Percentiles rank a stretch among this genome's conserved stretches.
Evolutionary conservation across 2,329 filamentous ascomycete species (phyloP).

Genomic region (Aspergillus sergii): DNA sequence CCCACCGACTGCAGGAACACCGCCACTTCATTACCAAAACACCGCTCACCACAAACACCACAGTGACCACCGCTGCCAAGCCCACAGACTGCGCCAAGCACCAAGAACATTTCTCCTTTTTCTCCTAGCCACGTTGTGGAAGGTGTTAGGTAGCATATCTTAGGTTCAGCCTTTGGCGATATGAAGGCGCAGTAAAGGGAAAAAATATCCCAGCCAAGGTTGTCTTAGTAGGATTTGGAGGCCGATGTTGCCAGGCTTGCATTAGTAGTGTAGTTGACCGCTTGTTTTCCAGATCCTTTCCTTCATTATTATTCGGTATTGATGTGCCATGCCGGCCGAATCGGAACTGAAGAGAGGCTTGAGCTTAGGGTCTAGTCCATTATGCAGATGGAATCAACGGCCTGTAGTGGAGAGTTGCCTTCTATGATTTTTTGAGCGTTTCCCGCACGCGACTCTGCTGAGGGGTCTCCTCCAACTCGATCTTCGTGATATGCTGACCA

Average conservation of each 20-base stretch:
- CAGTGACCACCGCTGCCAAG: constrained; percentile 23
- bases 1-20: constrained; percentile 26
- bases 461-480: constrained; percentile 75
- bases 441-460: constrained; percentile 25
- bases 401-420: constrained; percentile 11
- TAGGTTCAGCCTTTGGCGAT: constrained; percentile 17
- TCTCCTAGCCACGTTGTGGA: constrained; percentile 26
- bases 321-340: constrained; percentile 2
- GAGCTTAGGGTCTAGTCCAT: constrained; percentile 4
- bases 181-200: neutral
- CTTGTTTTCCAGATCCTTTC: neutral
- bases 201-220: constrained; percentile 9
- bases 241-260: neutral
- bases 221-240: neutral
- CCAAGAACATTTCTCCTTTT: constrained; percentile 17
- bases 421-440: constrained; percentile 19
- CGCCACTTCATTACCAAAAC: constrained; percentile 18
- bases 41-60: constrained; percentile 11
- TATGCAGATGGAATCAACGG: neutral
- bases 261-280: constrained; percentile 1
- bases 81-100: constrained; percentile 23
- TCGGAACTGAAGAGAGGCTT: constrained; percentile 1
- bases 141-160: constrained; percentile 14
- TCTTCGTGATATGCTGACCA: constrained; percentile 79
- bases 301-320: neutral